A percentile compares a stretch with the other conserved stretches of the same genome.
Conservation (phyloP, 2,329 filamentous ascomycete genomes). For the Cercospora brassicicola region DNA sequence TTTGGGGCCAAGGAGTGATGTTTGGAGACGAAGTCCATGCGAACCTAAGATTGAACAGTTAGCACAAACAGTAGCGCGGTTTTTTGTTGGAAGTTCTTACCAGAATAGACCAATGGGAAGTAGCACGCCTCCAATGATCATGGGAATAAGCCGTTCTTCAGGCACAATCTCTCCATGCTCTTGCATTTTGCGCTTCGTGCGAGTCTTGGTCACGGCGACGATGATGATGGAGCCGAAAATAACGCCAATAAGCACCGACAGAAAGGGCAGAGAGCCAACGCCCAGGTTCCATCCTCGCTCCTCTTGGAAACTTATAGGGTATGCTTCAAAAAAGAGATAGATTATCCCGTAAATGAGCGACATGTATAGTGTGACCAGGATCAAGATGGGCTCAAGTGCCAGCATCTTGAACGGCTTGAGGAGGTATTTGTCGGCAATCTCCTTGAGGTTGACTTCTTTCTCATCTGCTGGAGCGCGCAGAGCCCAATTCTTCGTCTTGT, state of each 20-base stretch:
- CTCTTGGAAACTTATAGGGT: conserved; percentile 35
- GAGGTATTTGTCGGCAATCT: conserved; percentile 56
- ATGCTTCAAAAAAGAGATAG: conserved; percentile 36
- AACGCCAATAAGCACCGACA: conserved; percentile 31
- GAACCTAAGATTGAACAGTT: conserved; percentile 31
- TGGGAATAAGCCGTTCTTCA: conserved; percentile 48
- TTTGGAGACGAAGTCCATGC: conserved; percentile 44
- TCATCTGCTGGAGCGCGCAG: conserved; percentile 42
- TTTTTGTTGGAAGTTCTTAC: conserved; percentile 13
- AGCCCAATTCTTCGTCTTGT: conserved; percentile 46
- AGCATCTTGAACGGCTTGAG: conserved; percentile 44
- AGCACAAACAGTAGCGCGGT: neutral
- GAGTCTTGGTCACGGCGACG: conserved; percentile 26
- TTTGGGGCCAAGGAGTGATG: conserved; percentile 45
- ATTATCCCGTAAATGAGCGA: conserved; percentile 35
- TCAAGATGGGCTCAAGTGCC: conserved; percentile 51
- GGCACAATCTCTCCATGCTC: conserved; percentile 35
- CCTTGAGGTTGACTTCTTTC: conserved; percentile 45
- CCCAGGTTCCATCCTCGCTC: conserved; percentile 31
- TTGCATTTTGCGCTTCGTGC: conserved; percentile 25
- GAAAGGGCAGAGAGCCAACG: conserved; percentile 31
- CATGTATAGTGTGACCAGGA: conserved; percentile 45
- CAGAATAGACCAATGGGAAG: conserved; percentile 50
- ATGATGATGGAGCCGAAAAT: conserved; percentile 28
- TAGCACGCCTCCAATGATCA: conserved; percentile 47